These are phyloP conservation scores for Carex cristatella DNA, from an alignment of 176 grass and related monocot genomes.

Conservation along the genomic window DNA sequence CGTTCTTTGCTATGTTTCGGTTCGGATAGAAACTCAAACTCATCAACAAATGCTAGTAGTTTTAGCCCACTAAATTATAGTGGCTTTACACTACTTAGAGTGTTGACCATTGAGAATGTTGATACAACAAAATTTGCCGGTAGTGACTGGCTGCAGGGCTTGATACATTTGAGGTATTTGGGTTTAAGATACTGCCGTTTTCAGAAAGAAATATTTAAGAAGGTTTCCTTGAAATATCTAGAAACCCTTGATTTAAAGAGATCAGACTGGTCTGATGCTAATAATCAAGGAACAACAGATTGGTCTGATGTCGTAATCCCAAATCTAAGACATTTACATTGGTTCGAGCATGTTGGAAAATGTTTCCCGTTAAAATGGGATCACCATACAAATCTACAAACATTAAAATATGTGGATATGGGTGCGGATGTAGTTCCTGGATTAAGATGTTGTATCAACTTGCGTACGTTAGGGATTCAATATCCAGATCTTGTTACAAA, in stretches of 20 bases:
- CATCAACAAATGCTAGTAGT: neutral
- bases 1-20: neutral
- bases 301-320: neutral
- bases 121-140: no score
- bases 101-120: neutral
- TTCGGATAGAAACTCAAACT: no score
- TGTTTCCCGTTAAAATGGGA: neutral
- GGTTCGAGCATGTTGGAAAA: neutral
- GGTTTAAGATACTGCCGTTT: neutral
- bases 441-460: neutral
- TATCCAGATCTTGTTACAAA: no score
- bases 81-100: neutral
- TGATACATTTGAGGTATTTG: constrained; percentile 1
- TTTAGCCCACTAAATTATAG: neutral
- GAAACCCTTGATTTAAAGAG: neutral
- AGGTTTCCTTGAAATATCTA: neutral
- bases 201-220: no score
- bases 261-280: no score
- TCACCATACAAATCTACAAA: neutral
- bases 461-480: neutral
- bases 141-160: neutral
- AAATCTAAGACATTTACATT: neutral
- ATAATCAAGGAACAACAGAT: no score
- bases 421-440: neutral
- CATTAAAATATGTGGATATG: neutral